phyloP scores from a whole-genome alignment of 768 basidiomycete species.

The Rhizopogon sp. region DNA sequence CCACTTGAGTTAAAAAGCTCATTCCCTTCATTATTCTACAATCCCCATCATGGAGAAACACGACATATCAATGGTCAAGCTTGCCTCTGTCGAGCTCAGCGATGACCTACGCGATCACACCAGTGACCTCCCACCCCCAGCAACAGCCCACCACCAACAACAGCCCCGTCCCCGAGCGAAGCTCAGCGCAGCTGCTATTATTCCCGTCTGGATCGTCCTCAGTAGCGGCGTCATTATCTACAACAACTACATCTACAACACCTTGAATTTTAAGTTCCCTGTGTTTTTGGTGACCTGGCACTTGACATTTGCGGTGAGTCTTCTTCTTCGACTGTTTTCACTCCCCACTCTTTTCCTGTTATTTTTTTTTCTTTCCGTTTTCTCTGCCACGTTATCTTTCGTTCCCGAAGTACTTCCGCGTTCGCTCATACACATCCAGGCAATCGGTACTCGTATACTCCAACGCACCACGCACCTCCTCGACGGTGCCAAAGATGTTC shows the following conservation, averaged over 20 bases:
- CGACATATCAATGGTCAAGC: not conserved
- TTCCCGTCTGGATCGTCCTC: conserved; percentile 91
- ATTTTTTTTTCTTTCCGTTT: not conserved
- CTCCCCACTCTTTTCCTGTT: too few relatives aligned
- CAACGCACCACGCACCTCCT: conserved; percentile 78
- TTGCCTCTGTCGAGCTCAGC: not conserved
- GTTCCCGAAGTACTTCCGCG: too few relatives aligned
- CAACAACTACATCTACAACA: conserved; percentile 89
- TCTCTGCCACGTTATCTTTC: too few relatives aligned
- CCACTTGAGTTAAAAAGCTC: not conserved
- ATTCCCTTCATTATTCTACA: not conserved
- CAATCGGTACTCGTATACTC: conserved; percentile 82
- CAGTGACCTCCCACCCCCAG: conserved; percentile 1
- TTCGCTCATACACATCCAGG: conserved; percentile 27
- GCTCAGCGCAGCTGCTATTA: conserved; percentile 64
- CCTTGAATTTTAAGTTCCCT: conserved; percentile 79
- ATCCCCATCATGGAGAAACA: not conserved
- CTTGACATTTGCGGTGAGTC: conserved; percentile 57
- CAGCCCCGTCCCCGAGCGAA: conserved; percentile 40
- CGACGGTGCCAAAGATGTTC: conserved; percentile 73
- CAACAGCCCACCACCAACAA: conserved; percentile 56
- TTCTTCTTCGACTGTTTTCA: too few relatives aligned
- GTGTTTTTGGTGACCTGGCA: conserved; percentile 94
- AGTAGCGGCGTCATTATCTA: conserved; percentile 91
- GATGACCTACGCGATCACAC: conserved; percentile 6